Evolutionary conservation across 257 asterid species (phyloP).

Genomic region (Solanum pinnatisectum): DNA sequence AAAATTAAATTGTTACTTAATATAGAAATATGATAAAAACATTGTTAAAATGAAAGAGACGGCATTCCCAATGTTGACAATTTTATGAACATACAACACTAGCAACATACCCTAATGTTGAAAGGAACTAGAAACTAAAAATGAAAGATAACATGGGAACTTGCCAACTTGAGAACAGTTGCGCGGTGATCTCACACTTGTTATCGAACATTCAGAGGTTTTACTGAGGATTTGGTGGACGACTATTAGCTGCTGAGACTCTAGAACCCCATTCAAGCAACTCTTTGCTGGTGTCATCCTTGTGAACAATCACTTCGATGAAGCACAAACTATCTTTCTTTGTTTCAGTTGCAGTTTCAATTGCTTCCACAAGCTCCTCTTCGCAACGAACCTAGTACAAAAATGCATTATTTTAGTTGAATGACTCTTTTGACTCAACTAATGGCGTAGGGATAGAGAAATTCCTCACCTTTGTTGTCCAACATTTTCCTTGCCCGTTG

Average conservation of each 20-base stretch:
- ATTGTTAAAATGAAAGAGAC: not conserved
- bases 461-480: slow-evolving; percentile 17
- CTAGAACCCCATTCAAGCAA: slow-evolving; percentile 22
- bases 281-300: slow-evolving; percentile 22
- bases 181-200: not conserved
- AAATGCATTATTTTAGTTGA: not conserved
- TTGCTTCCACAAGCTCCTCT: slow-evolving; percentile 11
- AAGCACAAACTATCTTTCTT: slow-evolving; percentile 15
- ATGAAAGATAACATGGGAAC: not conserved
- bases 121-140: not conserved
- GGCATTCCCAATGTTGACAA: not conserved
- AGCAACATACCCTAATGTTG: not conserved
- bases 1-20: too few species aligned
- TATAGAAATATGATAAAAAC: too few species aligned
- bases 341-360: slow-evolving; percentile 1
- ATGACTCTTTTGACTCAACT: not conserved
- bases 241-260: slow-evolving; percentile 16
- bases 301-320: slow-evolving; percentile 17
- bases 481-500: slow-evolving; percentile 16
- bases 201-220: not conserved
- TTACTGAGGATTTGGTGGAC: slow-evolving; percentile 18
- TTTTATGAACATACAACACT: not conserved
- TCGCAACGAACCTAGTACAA: slow-evolving; percentile 3
- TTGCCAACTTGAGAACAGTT: not conserved
- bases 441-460: not conserved